These are phyloP conservation scores for Senna siamea DNA, from an alignment of 306 rosid species.

Conservation along the genomic window DNA sequence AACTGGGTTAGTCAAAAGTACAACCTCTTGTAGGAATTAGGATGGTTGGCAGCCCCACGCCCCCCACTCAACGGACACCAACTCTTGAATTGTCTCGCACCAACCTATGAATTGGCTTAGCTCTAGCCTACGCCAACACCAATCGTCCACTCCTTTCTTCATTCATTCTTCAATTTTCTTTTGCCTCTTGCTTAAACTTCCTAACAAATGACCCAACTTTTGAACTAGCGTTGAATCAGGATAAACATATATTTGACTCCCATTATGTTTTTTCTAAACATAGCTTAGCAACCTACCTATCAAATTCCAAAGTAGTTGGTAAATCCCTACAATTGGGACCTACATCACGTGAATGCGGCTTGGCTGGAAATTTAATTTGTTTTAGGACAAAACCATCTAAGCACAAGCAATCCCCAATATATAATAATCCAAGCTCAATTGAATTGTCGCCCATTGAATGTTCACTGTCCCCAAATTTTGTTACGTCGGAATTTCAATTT, in stretches of 20 bases:
- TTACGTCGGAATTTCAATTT: too few species aligned
- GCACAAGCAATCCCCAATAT: too few species aligned
- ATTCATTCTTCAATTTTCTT: background rate
- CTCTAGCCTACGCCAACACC: too few species aligned
- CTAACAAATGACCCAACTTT: background rate
- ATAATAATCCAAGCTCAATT: too few species aligned
- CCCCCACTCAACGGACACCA: background rate
- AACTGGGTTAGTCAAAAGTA: constrained; percentile 11
- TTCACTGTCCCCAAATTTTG: too few species aligned
- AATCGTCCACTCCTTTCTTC: background rate
- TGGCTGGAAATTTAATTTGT: too few species aligned
- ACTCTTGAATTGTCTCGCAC: constrained; percentile 7
- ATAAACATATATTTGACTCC: constrained; percentile 26
- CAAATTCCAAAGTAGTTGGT: constrained; percentile 35
- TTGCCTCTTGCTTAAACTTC: too few species aligned
- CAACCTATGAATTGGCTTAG: too few species aligned
- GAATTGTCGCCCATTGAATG: too few species aligned
- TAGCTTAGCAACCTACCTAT: constrained; percentile 35
- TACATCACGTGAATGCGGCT: constrained; percentile 32
- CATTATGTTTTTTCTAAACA: constrained; percentile 14
- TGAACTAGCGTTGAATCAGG: too few species aligned
- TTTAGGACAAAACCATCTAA: too few species aligned
- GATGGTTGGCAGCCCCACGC: constrained; percentile 3
- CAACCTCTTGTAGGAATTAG: background rate
- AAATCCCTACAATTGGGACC: background rate